Evolutionary conservation across 257 asterid genomes (phyloP), one percentile per base, ranked within the genome.

Genomic region (Fraxinus cuspidata): DNA sequence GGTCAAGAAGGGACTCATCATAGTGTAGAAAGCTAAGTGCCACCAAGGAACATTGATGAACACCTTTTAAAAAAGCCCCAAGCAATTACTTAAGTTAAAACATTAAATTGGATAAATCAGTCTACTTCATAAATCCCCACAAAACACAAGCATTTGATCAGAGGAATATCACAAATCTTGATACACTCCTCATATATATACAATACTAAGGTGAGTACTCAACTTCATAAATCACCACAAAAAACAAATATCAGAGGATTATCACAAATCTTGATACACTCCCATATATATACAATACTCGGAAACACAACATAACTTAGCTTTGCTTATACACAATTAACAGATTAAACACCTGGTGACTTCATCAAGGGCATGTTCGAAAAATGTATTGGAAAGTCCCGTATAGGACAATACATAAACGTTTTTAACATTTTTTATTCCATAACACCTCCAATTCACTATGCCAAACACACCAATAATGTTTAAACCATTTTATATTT

Each of bases 31-130:
- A 71, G 98, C 98, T 85, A 95, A 68, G 82, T 95, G 90, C 99
- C 99, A 95, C 99, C 99, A 93, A 1, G 99, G 99, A 28, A 93
- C 99, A 44, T 95, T 95, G 87, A 94, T 88, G 87, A 92, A 92
- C 74, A 94, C 97, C 97, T 94, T 74, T 18, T 64, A 78, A 51
- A 53, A 28, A 2, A 51, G 29, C 6, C 9, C 16, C 18, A 27
- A 63, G 16, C 69, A 10, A 23, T 63, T 23, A 8, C 29, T 58
- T 58, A 1, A 21, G 27, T 56, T 56, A 58, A 58, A 18, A 58
- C 29, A 21, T 58, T n/a, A 58, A n/a, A 58, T 21, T 58, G 66
- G 69, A 25, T 18, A 63, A 19, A 53, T 53, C 64, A 53, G 27
- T 7, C 11, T 3, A 4, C 12, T 7, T 51, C 2, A 53, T 53